Conservation (phyloP, 2,329 filamentous ascomycete species). For the Fusarium cicatricum region DNA sequence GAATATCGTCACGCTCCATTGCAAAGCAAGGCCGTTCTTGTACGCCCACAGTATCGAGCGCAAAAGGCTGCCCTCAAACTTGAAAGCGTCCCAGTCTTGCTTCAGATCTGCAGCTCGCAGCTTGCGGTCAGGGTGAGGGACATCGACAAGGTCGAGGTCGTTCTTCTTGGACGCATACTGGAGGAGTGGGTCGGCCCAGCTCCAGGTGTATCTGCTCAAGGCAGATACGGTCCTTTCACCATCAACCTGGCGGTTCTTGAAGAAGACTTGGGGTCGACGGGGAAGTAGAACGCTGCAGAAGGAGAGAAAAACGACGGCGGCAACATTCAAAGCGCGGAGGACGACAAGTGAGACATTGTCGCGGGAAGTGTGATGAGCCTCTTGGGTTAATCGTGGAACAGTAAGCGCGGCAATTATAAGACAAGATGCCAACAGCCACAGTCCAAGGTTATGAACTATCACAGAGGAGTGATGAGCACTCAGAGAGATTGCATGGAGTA, state of each 20-base stretch:
- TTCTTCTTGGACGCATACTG: slow-evolving; percentile 63
- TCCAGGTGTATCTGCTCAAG: slow-evolving; percentile 69
- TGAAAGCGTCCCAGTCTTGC: slow-evolving; percentile 57
- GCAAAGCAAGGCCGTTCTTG: slow-evolving; percentile 61
- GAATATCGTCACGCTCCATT: slow-evolving; percentile 65
- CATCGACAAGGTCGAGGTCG: slow-evolving; percentile 67
- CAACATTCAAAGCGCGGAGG: slow-evolving; percentile 57
- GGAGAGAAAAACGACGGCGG: slow-evolving; percentile 53
- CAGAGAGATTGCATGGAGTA: slow-evolving; percentile 61
- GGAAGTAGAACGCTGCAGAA: slow-evolving; percentile 65
- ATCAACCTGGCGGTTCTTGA: slow-evolving; percentile 68
- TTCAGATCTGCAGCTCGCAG: slow-evolving; percentile 61
- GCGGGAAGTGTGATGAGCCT: slow-evolving; percentile 43
- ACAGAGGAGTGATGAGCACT: slow-evolving; percentile 60
- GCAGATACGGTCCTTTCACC: slow-evolving; percentile 67
- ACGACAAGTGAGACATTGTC: slow-evolving; percentile 54
- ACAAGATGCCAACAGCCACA: slow-evolving; percentile 59
- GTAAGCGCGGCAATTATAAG: slow-evolving; percentile 54
- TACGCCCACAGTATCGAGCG: slow-evolving; percentile 67
- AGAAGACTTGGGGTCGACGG: slow-evolving; percentile 72
- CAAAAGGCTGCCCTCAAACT: slow-evolving; percentile 64
- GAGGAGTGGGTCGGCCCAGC: slow-evolving; percentile 68
- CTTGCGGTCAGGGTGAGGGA: slow-evolving; percentile 67
- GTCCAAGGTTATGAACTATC: slow-evolving; percentile 61
- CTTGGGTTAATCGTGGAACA: slow-evolving; percentile 54